These are phyloP conservation scores for Exsudoporus floridanus DNA, from an alignment of 1,284 basidiomycete genomes.

Conservation along the genomic window DNA sequence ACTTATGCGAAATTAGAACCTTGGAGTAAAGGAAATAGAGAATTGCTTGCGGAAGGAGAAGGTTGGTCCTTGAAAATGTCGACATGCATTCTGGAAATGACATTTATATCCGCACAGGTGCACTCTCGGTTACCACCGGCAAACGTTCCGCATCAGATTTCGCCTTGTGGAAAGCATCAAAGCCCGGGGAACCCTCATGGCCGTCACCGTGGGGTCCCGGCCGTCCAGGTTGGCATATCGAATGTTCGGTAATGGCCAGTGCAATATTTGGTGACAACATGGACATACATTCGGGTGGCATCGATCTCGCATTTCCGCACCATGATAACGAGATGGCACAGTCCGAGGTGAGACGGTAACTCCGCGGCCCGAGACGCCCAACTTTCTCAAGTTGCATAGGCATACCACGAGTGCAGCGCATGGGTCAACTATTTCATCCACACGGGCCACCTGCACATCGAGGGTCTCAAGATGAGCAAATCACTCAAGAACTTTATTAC, in stretches of 20 bases:
- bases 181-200: slow-evolving; percentile 98
- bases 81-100: slow-evolving; percentile 1
- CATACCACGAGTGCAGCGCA: slow-evolving; percentile 86
- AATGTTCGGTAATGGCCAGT: slow-evolving; percentile 98
- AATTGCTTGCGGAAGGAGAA: slow-evolving; percentile 91
- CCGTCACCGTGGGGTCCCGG: slow-evolving; percentile 94
- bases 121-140: slow-evolving; percentile 60
- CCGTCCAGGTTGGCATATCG: slow-evolving; percentile 99
- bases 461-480: slow-evolving; percentile 99
- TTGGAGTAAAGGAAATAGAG: slow-evolving; percentile 91
- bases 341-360: slow-evolving; percentile 67
- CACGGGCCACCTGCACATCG: slow-evolving; percentile 98
- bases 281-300: slow-evolving; percentile 98
- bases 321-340: slow-evolving; percentile 99
- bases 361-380: slow-evolving; percentile 6
- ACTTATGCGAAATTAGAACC: slow-evolving; percentile 96
- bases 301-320: slow-evolving; percentile 97
- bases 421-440: slow-evolving; percentile 99
- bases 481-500: slow-evolving; percentile 99
- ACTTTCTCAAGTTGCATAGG: slow-evolving; percentile 46
- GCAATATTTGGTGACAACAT: slow-evolving; percentile 90
- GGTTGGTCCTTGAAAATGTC: slow-evolving; percentile 44
- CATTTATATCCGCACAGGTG: slow-evolving; percentile 42
- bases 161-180: slow-evolving; percentile 97
- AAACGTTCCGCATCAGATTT: slow-evolving; percentile 82